Evolutionary conservation across 345 rosid genomes (phyloP).

Genomic region (Moringa oleifera): DNA sequence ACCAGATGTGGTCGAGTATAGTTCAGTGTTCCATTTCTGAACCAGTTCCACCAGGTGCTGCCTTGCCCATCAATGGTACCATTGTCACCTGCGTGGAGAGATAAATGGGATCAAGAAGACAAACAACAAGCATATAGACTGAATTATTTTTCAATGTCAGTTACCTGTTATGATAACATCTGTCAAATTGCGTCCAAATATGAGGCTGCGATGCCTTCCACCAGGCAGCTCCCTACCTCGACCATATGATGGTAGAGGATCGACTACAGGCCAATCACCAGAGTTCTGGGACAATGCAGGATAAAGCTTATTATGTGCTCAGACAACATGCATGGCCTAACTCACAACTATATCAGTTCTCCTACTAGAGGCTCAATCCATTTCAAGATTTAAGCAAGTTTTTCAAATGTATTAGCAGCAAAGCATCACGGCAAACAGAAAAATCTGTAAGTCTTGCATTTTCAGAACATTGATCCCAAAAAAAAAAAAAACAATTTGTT

Average conservation of each 20-base stretch:
- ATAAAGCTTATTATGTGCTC: slow-evolving; percentile 11
- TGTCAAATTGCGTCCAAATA: slow-evolving; percentile 80
- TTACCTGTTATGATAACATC: slow-evolving; percentile 92
- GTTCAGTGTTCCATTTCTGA: slow-evolving; percentile 54
- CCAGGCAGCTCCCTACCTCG: slow-evolving; percentile 94
- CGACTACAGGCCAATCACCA: slow-evolving; percentile 89
- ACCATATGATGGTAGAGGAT: slow-evolving; percentile 95
- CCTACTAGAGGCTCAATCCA: slow-evolving; percentile 4
- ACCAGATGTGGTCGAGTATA: slow-evolving; percentile 94
- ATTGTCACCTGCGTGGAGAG: slow-evolving; percentile 60
- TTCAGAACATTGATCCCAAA: slow-evolving; percentile 1
- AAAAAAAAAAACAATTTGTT: slow-evolving; percentile 12
- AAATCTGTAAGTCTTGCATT: slow-evolving; percentile 8
- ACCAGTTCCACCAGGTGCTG: slow-evolving; percentile 86
- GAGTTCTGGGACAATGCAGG: slow-evolving; percentile 44
- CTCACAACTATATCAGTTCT: slow-evolving; percentile 1
- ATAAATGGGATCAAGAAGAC: slow-evolving; percentile 15
- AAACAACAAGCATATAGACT: slow-evolving; percentile 5
- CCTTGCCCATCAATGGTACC: slow-evolving; percentile 99
- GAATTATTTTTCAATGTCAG: slow-evolving; percentile 14
- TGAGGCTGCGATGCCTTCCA: slow-evolving; percentile 82
- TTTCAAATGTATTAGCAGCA: slow-evolving; percentile 6
- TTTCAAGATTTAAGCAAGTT: background rate
- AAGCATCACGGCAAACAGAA: slow-evolving; percentile 10
- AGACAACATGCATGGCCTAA: background rate